Evolutionary conservation across 768 basidiomycete species (phyloP), one percentile per base, ranked within the genome.

Genomic region (Trichaptum fuscoviolaceum): DNA sequence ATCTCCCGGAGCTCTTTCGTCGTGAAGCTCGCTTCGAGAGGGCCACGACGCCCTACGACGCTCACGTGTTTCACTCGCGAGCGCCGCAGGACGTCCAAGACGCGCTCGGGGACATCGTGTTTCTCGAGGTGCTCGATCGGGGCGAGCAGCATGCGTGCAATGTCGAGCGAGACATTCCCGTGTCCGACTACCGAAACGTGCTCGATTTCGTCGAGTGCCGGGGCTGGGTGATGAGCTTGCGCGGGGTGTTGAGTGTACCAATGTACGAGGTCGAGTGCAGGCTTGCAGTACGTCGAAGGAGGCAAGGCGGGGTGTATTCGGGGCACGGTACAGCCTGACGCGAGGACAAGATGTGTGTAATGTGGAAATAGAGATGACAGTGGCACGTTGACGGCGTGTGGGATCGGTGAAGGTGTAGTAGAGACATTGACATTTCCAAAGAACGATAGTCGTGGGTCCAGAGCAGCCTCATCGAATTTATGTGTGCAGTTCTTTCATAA

Each of bases 161-260:
- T 82, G 71, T 99, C 96, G 35, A 99, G 81, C 8, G 95, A 90
- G 65, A 99, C 96, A 70, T 99, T 98, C 12, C 96, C 96, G 68
- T 95, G 93, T 0, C 97, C 96, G 58, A 99, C 89, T 64, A 99
- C 78, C 0, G 92, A 87, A 30, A 96, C 87, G 70, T 96, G 91
- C 1, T 81, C 73, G 3, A 86, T 77, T 57, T 82, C 83, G 34
- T 92, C 85, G 1, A 95, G 82, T 0, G 87, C 80, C 0, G 90
- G 88, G 0, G 90, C 81, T 0, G 82, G 73, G 0, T 52, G 42
- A 20, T 52, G 42, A 12, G 84, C 81, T 10, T 81, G 79, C 9
- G 87, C 87, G 1, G 96, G 96, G 75, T 99, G 95, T 61, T 85
- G 88, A 15, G 96, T 99, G 79, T 99, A 99, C 96, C 95, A 98